phyloP scores from a whole-genome alignment of 2,329 filamentous ascomycete species.

The Gnomoniopsis smithogilvyi region DNA sequence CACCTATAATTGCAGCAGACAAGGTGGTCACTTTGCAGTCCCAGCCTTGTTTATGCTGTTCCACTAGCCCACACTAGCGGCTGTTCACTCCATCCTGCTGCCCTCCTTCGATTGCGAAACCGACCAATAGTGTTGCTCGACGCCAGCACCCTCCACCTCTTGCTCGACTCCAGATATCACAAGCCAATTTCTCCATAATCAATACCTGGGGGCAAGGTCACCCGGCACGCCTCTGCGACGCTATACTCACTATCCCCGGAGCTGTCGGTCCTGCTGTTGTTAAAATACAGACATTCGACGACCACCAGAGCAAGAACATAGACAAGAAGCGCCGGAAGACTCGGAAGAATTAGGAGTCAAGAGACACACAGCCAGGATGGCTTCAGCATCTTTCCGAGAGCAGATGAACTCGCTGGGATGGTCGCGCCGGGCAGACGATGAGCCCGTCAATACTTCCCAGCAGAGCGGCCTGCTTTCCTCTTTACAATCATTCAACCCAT shows the following conservation, averaged over 20 bases:
- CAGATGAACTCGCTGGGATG: conserved; percentile 94
- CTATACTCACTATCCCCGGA: conserved; percentile 9
- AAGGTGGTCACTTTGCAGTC: conserved; percentile 6
- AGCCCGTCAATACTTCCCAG: conserved; percentile 69
- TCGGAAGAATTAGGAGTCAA: not conserved
- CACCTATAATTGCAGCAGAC: conserved; percentile 1
- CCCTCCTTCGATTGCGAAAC: conserved; percentile 16
- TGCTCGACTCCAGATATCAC: conserved; percentile 21
- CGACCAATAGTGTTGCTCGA: conserved; percentile 20
- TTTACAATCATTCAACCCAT: conserved; percentile 83
- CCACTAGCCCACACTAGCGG: conserved; percentile 18
- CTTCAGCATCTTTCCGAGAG: conserved; percentile 85
- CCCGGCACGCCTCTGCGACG: conserved; percentile 22
- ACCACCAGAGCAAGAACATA: not conserved
- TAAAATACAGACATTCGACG: not conserved
- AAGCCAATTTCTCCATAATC: conserved; percentile 23
- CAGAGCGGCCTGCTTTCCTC: conserved; percentile 74
- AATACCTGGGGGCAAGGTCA: conserved; percentile 22
- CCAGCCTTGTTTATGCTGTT: conserved; percentile 15
- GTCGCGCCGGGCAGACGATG: conserved; percentile 78
- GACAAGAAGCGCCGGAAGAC: not conserved
- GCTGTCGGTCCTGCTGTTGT: conserved; percentile 8
- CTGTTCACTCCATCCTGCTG: conserved; percentile 17
- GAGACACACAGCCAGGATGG: conserved; percentile 53
- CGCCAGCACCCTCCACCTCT: conserved; percentile 16